Percentiles rank a stretch among this genome's conserved stretches.
phyloP scores from a whole-genome alignment of 345 rosid genomes.

The Salix arbutifolia region DNA sequence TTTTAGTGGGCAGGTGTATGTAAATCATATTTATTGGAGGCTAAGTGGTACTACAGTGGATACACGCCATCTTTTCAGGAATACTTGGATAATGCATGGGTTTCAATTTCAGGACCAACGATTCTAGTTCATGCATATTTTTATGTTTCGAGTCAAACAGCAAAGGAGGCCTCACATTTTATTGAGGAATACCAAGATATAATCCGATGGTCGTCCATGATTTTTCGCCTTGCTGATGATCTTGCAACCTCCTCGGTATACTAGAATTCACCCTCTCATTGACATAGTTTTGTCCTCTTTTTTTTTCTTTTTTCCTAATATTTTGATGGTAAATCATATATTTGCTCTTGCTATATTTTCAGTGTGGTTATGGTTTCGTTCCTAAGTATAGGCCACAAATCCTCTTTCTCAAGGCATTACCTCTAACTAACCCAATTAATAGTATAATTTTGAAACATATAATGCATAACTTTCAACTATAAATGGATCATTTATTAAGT shows the following conservation, averaged over 20 bases:
- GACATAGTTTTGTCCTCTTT: too few species aligned
- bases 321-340: too few species aligned
- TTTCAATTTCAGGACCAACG: slow-evolving; percentile 30
- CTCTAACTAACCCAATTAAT: too few species aligned
- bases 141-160: slow-evolving; percentile 11
- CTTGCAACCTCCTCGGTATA: neutral
- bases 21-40: slow-evolving; percentile 36
- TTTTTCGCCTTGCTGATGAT: slow-evolving; percentile 24
- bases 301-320: too few species aligned
- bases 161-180: slow-evolving; percentile 13
- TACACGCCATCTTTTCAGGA: slow-evolving; percentile 35
- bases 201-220: slow-evolving; percentile 25
- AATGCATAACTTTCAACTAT: too few species aligned
- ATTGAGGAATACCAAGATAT: slow-evolving; percentile 6
- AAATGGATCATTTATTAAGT: too few species aligned
- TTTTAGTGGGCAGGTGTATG: slow-evolving; percentile 14
- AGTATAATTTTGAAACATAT: too few species aligned
- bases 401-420: too few species aligned
- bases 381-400: too few species aligned
- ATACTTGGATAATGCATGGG: slow-evolving; percentile 39
- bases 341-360: too few species aligned
- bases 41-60: slow-evolving; percentile 37
- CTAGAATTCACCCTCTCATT: neutral
- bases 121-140: slow-evolving; percentile 24
- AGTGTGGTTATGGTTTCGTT: too few species aligned